Evolutionary conservation across 2,329 filamentous ascomycete genomes (phyloP).

Genomic region (Sarocladium oryzae): DNA sequence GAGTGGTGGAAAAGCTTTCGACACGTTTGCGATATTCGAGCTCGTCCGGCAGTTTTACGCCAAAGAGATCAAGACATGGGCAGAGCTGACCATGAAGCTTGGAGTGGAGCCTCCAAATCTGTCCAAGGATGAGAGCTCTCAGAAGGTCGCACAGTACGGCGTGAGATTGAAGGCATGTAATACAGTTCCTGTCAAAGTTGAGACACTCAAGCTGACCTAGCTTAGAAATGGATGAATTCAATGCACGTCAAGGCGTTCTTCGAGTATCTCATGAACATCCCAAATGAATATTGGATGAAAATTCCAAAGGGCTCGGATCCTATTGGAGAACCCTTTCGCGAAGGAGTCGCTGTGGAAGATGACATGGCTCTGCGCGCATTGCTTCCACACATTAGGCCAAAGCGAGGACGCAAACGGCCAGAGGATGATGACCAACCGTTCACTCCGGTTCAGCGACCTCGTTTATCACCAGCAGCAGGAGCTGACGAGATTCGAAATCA

Average conservation of each 20-base stretch:
- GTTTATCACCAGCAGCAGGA: conserved; percentile 47
- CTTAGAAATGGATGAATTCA: conserved; percentile 87
- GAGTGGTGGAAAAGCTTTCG: conserved; percentile 83
- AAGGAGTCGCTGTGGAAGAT: conserved; percentile 79
- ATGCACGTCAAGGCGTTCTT: conserved; percentile 96
- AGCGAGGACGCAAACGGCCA: conserved; percentile 54
- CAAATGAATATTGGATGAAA: conserved; percentile 73
- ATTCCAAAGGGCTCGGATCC: conserved; percentile 61
- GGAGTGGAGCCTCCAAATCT: conserved; percentile 80
- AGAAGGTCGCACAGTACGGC: conserved; percentile 93
- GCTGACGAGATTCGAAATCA: conserved; percentile 30
- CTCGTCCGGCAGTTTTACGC: conserved; percentile 71
- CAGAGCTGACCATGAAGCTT: conserved; percentile 76
- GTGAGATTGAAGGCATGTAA: conserved; percentile 73
- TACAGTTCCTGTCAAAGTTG: conserved; percentile 12
- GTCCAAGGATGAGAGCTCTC: conserved; percentile 79
- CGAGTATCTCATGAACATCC: conserved; percentile 74
- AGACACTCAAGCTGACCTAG: not conserved
- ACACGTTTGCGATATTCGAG: conserved; percentile 68
- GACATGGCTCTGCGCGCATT: conserved; percentile 82
- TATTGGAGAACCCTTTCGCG: conserved; percentile 59
- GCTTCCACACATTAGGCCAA: conserved; percentile 66
- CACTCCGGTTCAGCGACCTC: conserved; percentile 52
- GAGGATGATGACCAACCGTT: conserved; percentile 46
- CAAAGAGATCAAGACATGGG: conserved; percentile 90